Percentiles rank a stretch among this genome's conserved stretches.
Evolutionary conservation across 2,329 filamentous ascomycete genomes (phyloP).

Genomic region (Diaporthe eres): DNA sequence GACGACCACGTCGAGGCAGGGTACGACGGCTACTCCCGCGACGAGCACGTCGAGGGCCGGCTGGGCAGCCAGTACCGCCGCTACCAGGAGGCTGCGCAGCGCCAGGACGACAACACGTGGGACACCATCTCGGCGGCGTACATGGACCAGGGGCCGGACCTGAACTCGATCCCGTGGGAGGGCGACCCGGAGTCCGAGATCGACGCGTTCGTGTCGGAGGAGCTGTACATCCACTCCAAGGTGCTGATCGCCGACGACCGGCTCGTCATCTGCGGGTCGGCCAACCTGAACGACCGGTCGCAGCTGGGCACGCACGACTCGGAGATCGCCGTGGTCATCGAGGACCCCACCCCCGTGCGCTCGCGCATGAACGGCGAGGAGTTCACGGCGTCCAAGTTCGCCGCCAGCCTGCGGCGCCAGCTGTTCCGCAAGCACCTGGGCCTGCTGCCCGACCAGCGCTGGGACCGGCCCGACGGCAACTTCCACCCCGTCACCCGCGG

Average conservation of each 20-base stretch:
- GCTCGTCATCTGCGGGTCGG: slow-evolving; percentile 86
- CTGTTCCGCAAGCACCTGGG: slow-evolving; percentile 95
- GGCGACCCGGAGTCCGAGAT: slow-evolving; percentile 83
- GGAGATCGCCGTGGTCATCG: slow-evolving; percentile 90
- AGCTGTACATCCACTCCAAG: slow-evolving; percentile 95
- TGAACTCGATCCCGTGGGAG: slow-evolving; percentile 78
- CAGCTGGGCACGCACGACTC: slow-evolving; percentile 94
- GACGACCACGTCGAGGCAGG: slow-evolving; percentile 69
- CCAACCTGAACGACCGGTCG: slow-evolving; percentile 92
- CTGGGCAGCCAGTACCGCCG: slow-evolving; percentile 69
- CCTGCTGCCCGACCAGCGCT: slow-evolving; percentile 80
- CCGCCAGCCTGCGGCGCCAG: slow-evolving; percentile 84
- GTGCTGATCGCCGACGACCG: slow-evolving; percentile 90
- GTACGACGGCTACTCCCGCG: slow-evolving; percentile 55
- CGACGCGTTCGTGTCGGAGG: slow-evolving; percentile 92
- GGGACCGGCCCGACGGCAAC: slow-evolving; percentile 78
- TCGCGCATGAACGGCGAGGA: slow-evolving; percentile 80
- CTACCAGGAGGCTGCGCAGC: slow-evolving; percentile 79
- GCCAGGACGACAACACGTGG: slow-evolving; percentile 71
- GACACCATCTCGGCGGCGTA: slow-evolving; percentile 86
- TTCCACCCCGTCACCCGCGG: slow-evolving; percentile 80
- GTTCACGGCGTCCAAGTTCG: slow-evolving; percentile 81
- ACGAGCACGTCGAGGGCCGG: slow-evolving; percentile 48
- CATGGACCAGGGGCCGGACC: slow-evolving; percentile 82
- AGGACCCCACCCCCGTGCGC: slow-evolving; percentile 80